Base-by-base conservation (phyloP, 2,329 filamentous ascomycete species). In the Raffaelea deltoideospora region DNA sequence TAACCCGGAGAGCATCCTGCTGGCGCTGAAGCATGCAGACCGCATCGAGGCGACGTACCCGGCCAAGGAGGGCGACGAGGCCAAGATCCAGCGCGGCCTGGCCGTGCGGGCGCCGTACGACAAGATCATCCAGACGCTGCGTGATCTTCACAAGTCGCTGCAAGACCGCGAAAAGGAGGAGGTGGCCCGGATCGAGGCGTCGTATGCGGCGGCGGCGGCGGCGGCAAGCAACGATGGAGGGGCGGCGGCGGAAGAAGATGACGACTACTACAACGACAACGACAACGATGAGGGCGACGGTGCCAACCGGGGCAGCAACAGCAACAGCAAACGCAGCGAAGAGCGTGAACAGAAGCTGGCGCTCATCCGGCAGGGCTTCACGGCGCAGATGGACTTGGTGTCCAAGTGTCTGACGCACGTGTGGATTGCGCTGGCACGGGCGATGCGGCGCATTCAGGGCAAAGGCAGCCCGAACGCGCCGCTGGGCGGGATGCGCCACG, bases 371-470 rank as follows among this genome's bases (percentile, higher is more conserved):
- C 71, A 80, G 41, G 76, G 76, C 10, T 80, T 82, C 50, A 71
- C 74, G 8, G 69, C 71, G 5, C 84, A 94, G 50, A 75, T 78
- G 24, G 76, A 79, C 21, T 65, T 81, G 14, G 67, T 96, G 18
- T 88, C 81, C 30, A 78, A 80, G 48, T 88, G 84, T 2, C 78
- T 98, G 38, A 93, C 90, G 0, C 87, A 85, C 50, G 79, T 86
- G 5, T 98, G 90, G 90, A 92, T 96, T 50, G 85, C 86, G 14
- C 66, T 96, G 41, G 92, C 94, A 59, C 78, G 90, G 35, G 82
- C 88, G 4, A 94, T 94, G 73, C 82, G 90, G 39, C 83, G 90
- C 37, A 79, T 96, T 14, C 87, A 96, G 57, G 92, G 90, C 43
- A 85, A 87, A 44, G 78, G 78, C 26, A 76, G 72, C 48, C 54